These are phyloP conservation scores for Phascolomyces articulosus DNA, from an alignment of 371 early-diverging fungal genomes.

Conservation along the genomic window DNA sequence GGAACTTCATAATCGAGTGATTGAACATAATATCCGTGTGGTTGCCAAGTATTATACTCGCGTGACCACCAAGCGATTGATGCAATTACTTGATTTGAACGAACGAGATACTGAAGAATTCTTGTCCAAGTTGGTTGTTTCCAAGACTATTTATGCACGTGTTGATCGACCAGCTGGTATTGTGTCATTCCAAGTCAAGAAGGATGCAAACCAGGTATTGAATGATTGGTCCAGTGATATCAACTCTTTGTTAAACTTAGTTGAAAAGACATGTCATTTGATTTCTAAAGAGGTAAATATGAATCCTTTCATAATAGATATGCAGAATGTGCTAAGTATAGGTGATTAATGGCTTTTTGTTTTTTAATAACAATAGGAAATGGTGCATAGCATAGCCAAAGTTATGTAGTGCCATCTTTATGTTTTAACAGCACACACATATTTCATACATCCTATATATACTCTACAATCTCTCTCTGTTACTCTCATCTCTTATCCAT, in stretches of 20 bases:
- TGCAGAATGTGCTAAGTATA: too few relatives aligned
- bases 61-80: slow-evolving; percentile 72
- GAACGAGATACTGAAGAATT: slow-evolving; percentile 85
- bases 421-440: neutral
- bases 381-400: slow-evolving; percentile 80
- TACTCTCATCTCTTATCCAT: neutral
- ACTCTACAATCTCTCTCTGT: too few relatives aligned
- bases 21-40: slow-evolving; percentile 98
- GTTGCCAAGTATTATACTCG: slow-evolving; percentile 94
- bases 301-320: neutral
- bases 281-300: slow-evolving; percentile 87
- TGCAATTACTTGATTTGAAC: slow-evolving; percentile 50
- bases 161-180: slow-evolving; percentile 94
- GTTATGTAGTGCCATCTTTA: slow-evolving; percentile 46
- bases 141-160: slow-evolving; percentile 92
- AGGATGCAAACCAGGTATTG: slow-evolving; percentile 86
- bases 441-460: too few relatives aligned
- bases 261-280: slow-evolving; percentile 95
- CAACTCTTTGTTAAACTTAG: slow-evolving; percentile 81
- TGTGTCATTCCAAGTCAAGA: slow-evolving; percentile 83
- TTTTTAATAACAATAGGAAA: slow-evolving; percentile 52
- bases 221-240: slow-evolving; percentile 94
- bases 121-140: slow-evolving; percentile 90
- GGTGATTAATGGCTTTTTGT: neutral
- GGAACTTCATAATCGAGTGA: slow-evolving; percentile 90